These are phyloP conservation scores for Arabidopsis suecica DNA, from an alignment of 345 rosid species.

Conservation along the genomic window DNA sequence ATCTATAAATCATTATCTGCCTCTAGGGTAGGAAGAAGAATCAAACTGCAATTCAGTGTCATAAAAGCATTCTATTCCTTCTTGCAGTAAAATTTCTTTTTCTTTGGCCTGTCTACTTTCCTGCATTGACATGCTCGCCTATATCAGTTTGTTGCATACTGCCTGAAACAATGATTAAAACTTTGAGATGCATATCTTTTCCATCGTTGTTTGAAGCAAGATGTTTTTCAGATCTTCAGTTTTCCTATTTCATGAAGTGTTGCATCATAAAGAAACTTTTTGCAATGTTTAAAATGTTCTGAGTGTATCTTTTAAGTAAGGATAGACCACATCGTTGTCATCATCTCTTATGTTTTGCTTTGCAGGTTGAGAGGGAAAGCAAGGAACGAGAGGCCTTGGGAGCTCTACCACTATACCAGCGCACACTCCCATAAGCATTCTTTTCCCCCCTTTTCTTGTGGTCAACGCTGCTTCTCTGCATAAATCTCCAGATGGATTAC, in stretches of 20 bases:
- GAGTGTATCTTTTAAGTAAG: background rate
- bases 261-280: background rate
- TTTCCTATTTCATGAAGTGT: background rate
- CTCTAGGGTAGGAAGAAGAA: background rate
- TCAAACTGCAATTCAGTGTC: conserved; percentile 2
- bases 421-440: conserved; percentile 67
- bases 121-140: background rate
- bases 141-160: background rate
- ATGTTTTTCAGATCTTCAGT: conserved; percentile 1
- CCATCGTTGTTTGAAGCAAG: background rate
- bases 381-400: conserved; percentile 92
- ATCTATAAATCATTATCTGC: background rate
- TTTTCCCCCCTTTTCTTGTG: background rate
- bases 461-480: conserved; percentile 24
- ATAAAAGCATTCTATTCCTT: background rate
- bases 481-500: conserved; percentile 28
- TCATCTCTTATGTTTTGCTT: conserved; percentile 15
- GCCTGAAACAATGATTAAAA: background rate
- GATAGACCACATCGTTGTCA: conserved; percentile 3
- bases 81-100: background rate
- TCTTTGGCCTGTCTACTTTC: background rate
- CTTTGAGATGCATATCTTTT: conserved; percentile 16
- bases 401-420: conserved; percentile 91
- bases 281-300: background rate
- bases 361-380: conserved; percentile 83